phyloP scores from a whole-genome alignment of 2,329 filamentous ascomycete species.

The Mycosphaerelloides madeirae region DNA sequence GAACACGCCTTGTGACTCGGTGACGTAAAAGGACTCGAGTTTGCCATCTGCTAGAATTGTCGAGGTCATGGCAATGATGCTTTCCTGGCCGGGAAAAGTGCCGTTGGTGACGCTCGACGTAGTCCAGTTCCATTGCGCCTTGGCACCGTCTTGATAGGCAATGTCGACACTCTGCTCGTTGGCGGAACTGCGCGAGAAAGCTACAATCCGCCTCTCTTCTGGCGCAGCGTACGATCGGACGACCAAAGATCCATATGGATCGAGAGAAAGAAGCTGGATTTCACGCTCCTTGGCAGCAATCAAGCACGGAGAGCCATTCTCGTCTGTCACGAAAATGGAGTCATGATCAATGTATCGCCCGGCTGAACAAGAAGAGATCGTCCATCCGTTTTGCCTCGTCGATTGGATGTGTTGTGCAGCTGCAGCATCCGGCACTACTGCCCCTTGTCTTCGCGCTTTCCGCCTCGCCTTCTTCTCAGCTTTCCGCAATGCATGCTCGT shows the following conservation, averaged over 20 bases:
- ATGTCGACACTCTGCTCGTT: slow-evolving; percentile 52
- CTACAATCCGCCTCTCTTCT: slow-evolving; percentile 44
- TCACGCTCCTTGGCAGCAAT: slow-evolving; percentile 29
- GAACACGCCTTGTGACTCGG: slow-evolving; percentile 9
- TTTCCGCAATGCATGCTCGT: slow-evolving; percentile 10
- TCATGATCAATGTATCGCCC: slow-evolving; percentile 54
- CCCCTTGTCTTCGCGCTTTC: slow-evolving; percentile 12
- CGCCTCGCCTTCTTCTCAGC: slow-evolving; percentile 21
- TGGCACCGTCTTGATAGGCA: slow-evolving; percentile 43
- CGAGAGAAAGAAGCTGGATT: slow-evolving; percentile 54
- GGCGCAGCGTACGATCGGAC: slow-evolving; percentile 63
- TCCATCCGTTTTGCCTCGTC: slow-evolving; percentile 36
- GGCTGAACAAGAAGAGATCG: slow-evolving; percentile 47
- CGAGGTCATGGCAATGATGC: slow-evolving; percentile 15
- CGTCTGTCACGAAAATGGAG: slow-evolving; percentile 53
- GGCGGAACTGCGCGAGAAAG: slow-evolving; percentile 48
- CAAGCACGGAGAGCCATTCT: slow-evolving; percentile 24
- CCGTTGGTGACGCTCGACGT: slow-evolving; percentile 12
- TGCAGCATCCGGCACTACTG: slow-evolving; percentile 11
- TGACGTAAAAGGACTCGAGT: slow-evolving; percentile 16
- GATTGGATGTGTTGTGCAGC: slow-evolving; percentile 1
- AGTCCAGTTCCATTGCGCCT: slow-evolving; percentile 55
- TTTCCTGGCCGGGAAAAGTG: slow-evolving; percentile 17
- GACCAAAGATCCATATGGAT: slow-evolving; percentile 69
- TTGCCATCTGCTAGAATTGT: slow-evolving; percentile 8